Evolutionary conservation across 208 protist genomes (phyloP).

Genomic region (Trypanosoma avium): DNA sequence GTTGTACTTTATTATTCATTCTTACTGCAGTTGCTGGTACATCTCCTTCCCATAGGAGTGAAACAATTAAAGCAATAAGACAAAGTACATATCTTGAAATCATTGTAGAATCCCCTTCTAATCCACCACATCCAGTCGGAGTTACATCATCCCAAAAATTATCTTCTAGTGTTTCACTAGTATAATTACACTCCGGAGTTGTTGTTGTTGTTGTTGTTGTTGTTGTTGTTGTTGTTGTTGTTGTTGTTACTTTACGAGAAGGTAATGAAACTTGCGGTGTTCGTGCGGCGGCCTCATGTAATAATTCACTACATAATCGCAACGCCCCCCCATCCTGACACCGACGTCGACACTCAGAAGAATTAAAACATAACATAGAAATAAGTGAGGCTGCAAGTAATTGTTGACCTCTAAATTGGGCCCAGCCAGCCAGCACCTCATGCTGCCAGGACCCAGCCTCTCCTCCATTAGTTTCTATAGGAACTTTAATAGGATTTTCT

Average conservation of each 20-base stretch:
- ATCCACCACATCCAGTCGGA: neutral
- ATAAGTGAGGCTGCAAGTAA: constrained; percentile 66
- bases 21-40: neutral
- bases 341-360: constrained; percentile 37
- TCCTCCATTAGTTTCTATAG: constrained; percentile 6
- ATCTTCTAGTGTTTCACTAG: neutral
- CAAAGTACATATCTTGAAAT: constrained; percentile 15
- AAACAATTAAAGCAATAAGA: constrained; percentile 23
- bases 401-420: constrained; percentile 56
- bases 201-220: neutral
- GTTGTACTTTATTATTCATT: neutral
- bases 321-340: constrained; percentile 52
- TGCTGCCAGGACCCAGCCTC: constrained; percentile 70
- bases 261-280: constrained; percentile 10
- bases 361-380: constrained; percentile 57
- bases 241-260: constrained; percentile 1
- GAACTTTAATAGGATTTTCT: constrained; percentile 49
- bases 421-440: constrained; percentile 56
- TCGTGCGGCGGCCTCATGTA: constrained; percentile 30
- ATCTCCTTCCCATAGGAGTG: constrained; percentile 14
- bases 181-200: neutral
- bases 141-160: constrained; percentile 1
- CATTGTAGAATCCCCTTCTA: neutral
- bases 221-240: neutral
- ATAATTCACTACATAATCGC: constrained; percentile 68